Base-by-base conservation (phyloP, 768 basidiomycete genomes). In the Postia placenta region DNA sequence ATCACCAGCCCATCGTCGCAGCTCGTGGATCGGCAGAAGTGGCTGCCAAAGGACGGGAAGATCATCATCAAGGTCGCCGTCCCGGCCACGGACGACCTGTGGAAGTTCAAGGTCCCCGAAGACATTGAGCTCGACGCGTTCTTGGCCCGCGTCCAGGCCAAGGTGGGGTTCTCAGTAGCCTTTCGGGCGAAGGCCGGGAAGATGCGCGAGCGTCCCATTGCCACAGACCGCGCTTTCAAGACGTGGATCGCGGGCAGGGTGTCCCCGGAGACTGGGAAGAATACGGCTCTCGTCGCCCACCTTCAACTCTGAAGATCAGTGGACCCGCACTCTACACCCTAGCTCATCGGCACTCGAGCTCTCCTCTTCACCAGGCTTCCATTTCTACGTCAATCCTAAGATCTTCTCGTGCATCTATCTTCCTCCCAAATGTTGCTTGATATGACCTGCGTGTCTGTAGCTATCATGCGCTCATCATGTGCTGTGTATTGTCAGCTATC, bases 51-150 rank as follows among this genome's bases (percentile, higher is more conserved):
- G 25, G 53, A 64, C 23, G 69, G 66, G 3, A 58, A 55, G 53
- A 72, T 72, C 43, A 33, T 69, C 47, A 56, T 72, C 60, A 72
- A 72, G 54, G 67, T 72, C 11, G 64, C 66, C 38, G 68, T 71
- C 7, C 69, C 69, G 28, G 59, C 61, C 30, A 70, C 64, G 28
- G 65, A 71, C 50, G 71, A 72, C 50, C 61, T 69, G 47, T 72
- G 70, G 71, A 66, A 57, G 54, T 50, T 72, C 40, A 62, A 62
- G 36, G 67, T 70, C 19, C 60, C 69, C 17, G 61, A 61, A 41
- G 53, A 60, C 46, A 55, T 64, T 47, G 48, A 44, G 36, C 64
- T 72, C 35, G 52, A 45, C n/a, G 53, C 50, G 33, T 68, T 72
- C 50, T 59, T 60, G 3, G 59, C 60, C 19, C 62, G 43, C 45